Evolutionary conservation across 441 rosid genomes (phyloP), one percentile per base, ranked within the genome.

Genomic region (Populus hybrid): DNA sequence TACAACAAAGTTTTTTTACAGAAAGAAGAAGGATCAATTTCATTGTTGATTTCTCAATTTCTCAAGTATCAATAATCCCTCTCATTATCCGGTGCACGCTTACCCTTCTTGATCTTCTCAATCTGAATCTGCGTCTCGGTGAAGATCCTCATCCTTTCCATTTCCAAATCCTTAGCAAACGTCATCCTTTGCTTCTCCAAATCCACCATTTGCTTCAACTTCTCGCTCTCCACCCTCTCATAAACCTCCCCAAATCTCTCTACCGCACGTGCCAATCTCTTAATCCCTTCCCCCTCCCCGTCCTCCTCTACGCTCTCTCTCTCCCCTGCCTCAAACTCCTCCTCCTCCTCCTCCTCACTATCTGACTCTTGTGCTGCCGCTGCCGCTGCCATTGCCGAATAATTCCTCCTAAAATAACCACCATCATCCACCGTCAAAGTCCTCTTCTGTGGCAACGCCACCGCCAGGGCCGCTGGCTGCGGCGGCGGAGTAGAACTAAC

Each of bases 161-260:
- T 92, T 84, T 95, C 99, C 87, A 95, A 86, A 82, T 95, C 98
- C 84, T 90, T 95, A 16, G 93, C 89, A 24, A 95, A 94, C 81
- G 90, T 84, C 99, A 94, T 94, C 83, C 98, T 87, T 82, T 95
- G 98, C 86, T 94, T 95, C 92, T 95, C 99, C 87, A 95, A 79
- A 81, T 95, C 98, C 73, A 94, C 89, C 99, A 92, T 94, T 69
- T 95, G 98, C 86, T 89, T 91, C 79, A 92, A 77, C 77, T 94
- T 95, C 85, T 87, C 95, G 76, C 89, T 94, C 68, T 94, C 99
- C 9, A 95, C 92, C 24, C 90, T 90, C 84, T 90, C 92, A 64
- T 92, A 94, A 73, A 92, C 89, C 87, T 91, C 85, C 8, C 99
- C 98, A 28, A 95, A 89, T 87, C 88, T 88, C 89, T 94, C 97